These are phyloP conservation scores for Penicillium verhagenii DNA, from an alignment of 495 filamentous ascomycete genomes.

Conservation along the genomic window DNA sequence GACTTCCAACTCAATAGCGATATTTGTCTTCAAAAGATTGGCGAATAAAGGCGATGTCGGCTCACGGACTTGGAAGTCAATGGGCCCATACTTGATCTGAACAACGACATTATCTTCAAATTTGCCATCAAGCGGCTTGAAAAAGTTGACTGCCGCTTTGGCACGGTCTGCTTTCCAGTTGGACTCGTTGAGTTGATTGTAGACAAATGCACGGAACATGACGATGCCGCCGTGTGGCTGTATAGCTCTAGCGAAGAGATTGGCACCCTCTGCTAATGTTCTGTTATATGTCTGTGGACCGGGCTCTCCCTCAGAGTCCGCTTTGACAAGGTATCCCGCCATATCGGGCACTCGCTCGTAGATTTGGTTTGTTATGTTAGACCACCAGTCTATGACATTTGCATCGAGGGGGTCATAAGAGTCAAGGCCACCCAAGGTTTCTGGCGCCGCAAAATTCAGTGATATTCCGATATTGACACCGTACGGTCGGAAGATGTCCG, in stretches of 20 bases:
- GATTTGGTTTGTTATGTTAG: slow-evolving; percentile 55
- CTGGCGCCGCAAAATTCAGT: slow-evolving; percentile 66
- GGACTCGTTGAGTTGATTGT: slow-evolving; percentile 55
- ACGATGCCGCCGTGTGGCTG: slow-evolving; percentile 60
- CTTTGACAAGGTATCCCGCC: slow-evolving; percentile 70
- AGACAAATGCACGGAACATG: slow-evolving; percentile 75
- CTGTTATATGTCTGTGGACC: slow-evolving; percentile 68
- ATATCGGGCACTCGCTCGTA: slow-evolving; percentile 64
- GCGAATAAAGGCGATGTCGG: slow-evolving; percentile 67
- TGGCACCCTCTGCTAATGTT: slow-evolving; percentile 68
- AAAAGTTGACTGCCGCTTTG: slow-evolving; percentile 67
- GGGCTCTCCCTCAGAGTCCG: slow-evolving; percentile 69
- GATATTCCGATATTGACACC: slow-evolving; percentile 66
- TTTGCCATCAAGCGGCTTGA: slow-evolving; percentile 61
- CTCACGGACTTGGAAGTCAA: slow-evolving; percentile 76
- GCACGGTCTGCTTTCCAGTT: slow-evolving; percentile 68
- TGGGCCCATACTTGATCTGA: slow-evolving; percentile 73
- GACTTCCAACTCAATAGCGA: slow-evolving; percentile 65
- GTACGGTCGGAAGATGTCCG: slow-evolving; percentile 64
- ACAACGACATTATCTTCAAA: slow-evolving; percentile 70
- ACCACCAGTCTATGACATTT: slow-evolving; percentile 61
- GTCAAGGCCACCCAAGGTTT: slow-evolving; percentile 51
- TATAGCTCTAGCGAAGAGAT: slow-evolving; percentile 62
- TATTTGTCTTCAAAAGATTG: slow-evolving; percentile 55
- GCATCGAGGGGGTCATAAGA: slow-evolving; percentile 66